Evolutionary conservation across 2,329 filamentous ascomycete species (phyloP), one percentile per base, ranked within the genome.

Genomic region (Ophiostoma sp.): DNA sequence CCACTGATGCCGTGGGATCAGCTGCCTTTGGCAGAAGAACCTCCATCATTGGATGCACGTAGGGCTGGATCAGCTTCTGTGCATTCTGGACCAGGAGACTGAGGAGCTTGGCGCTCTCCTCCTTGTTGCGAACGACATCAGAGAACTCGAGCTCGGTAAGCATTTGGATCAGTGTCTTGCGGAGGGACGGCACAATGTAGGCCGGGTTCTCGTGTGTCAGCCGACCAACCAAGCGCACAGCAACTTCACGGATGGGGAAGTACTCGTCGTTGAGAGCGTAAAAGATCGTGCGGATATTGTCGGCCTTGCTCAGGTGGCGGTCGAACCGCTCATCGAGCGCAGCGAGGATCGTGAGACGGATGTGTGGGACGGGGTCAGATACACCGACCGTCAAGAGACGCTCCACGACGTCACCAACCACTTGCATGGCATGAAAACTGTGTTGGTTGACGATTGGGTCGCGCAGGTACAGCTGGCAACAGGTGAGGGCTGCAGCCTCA

Each of bases 391-490:
- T 97, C 72, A 99, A 84, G 0, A 99, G 87, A 77, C 95, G 97
- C 80, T 98, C 94, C 71, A 99, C 97, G 41, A 99, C 95, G 78
- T 99, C 95, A 70, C 94, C 92, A 65, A 99, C 96, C 36, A 99
- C 95, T 78, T 97, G 93, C 57, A 98, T 92, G 0, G 95, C 94
- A 78, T 99, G 95, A 74, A 94, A 92, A 78, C 95, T 98, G 7
- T 94, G 97, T 80, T 99, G 95, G 76, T 97, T 95, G 76, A 99
- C 93, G 74, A 99, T 98, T 0, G 95, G 95, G 77, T 99, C 96
- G 75, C 93, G 90, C 65, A 98, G 92, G 77, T 98, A 98, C 65
- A 99, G 87, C 79, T 99, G 96, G 77, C 96, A 99, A 80, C 95
- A 98, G 5, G 96, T 99, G 72, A 99, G 84, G 20, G 95, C 94